A percentile compares a stretch with the other conserved stretches of the same genome.
Conservation (phyloP, 2,329 filamentous ascomycete genomes). For the Alternaria alternata region DNA sequence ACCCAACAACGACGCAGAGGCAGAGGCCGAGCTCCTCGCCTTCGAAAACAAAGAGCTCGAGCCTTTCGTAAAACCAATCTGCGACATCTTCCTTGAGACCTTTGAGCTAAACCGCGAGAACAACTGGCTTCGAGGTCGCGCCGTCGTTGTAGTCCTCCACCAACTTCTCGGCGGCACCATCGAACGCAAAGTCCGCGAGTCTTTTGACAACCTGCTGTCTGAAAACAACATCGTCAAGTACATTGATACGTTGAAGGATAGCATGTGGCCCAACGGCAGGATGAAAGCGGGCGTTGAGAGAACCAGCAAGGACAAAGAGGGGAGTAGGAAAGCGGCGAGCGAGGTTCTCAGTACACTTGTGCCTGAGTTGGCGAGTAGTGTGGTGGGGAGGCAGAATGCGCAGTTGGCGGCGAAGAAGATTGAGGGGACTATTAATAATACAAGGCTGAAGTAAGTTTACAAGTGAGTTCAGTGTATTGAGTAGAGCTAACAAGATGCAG, state of each 20-base stretch:
- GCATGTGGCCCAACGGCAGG: conserved; percentile 80
- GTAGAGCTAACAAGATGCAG: conserved; percentile 43
- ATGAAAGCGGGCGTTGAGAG: conserved; percentile 63
- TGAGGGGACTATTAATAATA: conserved; percentile 91
- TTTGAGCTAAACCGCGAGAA: conserved; percentile 95
- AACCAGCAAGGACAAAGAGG: conserved; percentile 75
- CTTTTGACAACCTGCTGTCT: conserved; percentile 74
- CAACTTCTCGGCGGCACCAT: conserved; percentile 96
- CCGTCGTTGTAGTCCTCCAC: conserved; percentile 94
- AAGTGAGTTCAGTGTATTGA: background rate
- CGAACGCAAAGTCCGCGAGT: conserved; percentile 92
- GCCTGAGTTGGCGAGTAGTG: conserved; percentile 89
- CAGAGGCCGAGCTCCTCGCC: conserved; percentile 90
- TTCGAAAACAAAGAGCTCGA: conserved; percentile 84
- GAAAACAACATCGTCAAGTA: conserved; percentile 83
- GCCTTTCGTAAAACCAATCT: conserved; percentile 98
- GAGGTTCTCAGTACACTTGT: conserved; percentile 88
- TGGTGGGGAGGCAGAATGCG: conserved; percentile 91
- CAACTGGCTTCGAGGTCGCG: conserved; percentile 95
- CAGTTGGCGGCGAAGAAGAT: conserved; percentile 88
- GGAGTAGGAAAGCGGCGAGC: conserved; percentile 85
- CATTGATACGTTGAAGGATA: conserved; percentile 74
- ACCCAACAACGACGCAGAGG: conserved; percentile 70
- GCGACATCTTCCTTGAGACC: conserved; percentile 93
- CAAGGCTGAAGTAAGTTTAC: conserved; percentile 78